phyloP scores from a whole-genome alignment of 257 asterid species.

The Nicotiana obtusifolia region DNA sequence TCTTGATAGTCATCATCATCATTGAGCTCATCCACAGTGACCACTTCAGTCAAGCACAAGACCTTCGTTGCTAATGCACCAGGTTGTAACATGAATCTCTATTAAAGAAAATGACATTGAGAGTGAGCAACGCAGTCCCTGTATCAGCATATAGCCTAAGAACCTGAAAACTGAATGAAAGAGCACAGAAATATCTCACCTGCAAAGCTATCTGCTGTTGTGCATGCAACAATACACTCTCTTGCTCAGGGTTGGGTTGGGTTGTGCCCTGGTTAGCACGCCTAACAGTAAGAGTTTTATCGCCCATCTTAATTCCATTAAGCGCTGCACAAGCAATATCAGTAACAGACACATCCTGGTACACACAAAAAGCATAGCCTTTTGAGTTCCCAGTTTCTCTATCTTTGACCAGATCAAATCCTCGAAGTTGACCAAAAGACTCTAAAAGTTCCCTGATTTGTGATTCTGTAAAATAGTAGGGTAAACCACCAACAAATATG shows the following conservation, averaged over 20 bases:
- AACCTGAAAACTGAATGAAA: background rate
- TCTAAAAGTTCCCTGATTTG: constrained; percentile 94
- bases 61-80: constrained; percentile 61
- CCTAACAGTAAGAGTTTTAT: constrained; percentile 88
- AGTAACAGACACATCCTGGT: constrained; percentile 83
- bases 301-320: constrained; percentile 96
- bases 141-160: background rate
- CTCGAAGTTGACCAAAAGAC: constrained; percentile 93
- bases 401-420: constrained; percentile 91
- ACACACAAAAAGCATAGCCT: constrained; percentile 97
- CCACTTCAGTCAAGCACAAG: constrained; percentile 77
- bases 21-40: constrained; percentile 58
- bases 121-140: background rate
- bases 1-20: constrained; percentile 79
- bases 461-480: constrained; percentile 83
- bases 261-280: constrained; percentile 89
- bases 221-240: constrained; percentile 76
- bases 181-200: constrained; percentile 32
- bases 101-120: constrained; percentile 20
- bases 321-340: constrained; percentile 98
- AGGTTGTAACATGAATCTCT: constrained; percentile 73
- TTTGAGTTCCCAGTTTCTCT: constrained; percentile 96
- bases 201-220: constrained; percentile 94
- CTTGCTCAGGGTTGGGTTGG: constrained; percentile 93
- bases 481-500: constrained; percentile 89